Conservation (phyloP, 1,284 basidiomycete species). For the Microbotryum violaceum region DNA sequence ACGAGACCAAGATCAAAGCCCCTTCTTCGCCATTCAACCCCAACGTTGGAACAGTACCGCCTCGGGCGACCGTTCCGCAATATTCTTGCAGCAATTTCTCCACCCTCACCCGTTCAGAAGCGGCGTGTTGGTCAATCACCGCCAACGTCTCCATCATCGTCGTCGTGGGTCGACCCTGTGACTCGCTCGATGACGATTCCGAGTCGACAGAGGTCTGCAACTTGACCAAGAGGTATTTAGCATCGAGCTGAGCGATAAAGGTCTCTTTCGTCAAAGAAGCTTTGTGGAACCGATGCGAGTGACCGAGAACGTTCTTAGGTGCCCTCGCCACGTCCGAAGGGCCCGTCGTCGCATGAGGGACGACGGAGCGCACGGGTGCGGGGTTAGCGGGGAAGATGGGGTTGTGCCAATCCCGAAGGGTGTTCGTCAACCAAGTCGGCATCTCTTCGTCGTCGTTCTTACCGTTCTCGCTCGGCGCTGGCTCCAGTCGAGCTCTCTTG, state of each 20-base stretch:
- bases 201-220: neutral
- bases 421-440: slow-evolving; percentile 52
- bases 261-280: slow-evolving; percentile 25
- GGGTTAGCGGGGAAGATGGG: slow-evolving; percentile 26
- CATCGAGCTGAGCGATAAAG: slow-evolving; percentile 73
- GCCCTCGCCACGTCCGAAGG: neutral
- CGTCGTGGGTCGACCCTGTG: neutral
- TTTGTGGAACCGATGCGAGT: slow-evolving; percentile 12
- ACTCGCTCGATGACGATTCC: too few relatives aligned
- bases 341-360: neutral
- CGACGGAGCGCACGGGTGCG: slow-evolving; percentile 5
- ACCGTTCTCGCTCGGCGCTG: neutral
- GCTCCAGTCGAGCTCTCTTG: neutral
- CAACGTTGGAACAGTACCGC: slow-evolving; percentile 38
- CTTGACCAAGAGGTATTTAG: slow-evolving; percentile 73
- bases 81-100: slow-evolving; percentile 68
- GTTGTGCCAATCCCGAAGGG: slow-evolving; percentile 42
- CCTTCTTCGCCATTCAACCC: slow-evolving; percentile 34
- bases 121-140: slow-evolving; percentile 90
- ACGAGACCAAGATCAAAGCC: slow-evolving; percentile 35
- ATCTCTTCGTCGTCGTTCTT: slow-evolving; percentile 20
- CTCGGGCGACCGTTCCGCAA: slow-evolving; percentile 53
- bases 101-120: slow-evolving; percentile 82
- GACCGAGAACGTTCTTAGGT: neutral
- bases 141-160: slow-evolving; percentile 47